Base-by-base conservation (phyloP, 179 eudicot genomes). In the Silene coronaria region DNA sequence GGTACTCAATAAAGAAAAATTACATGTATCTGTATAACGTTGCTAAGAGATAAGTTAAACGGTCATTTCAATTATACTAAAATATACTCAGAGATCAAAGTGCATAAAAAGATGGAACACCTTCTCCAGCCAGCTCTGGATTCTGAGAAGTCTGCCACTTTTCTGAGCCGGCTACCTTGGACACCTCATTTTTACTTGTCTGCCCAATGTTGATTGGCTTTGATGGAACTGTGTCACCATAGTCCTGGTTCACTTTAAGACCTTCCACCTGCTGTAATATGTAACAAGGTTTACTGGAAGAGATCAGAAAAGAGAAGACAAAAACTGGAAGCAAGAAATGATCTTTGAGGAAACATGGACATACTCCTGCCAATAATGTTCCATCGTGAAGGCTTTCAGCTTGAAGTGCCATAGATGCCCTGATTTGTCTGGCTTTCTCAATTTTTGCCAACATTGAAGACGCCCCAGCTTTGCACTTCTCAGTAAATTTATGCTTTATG, bases 401-500 rank as follows among this genome's bases (percentile, higher is more conserved):
- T 81, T 92, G 84, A 79, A 80, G 81, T 30, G 84, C 97, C 92
- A 92, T 88, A 38, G 93, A 69, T 28, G 86, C 89, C 85, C 93
- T 89, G 62, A 78, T 78, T 75, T 89, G 84, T 81, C 88, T 88
- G 70, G 99, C 95, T 84, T 91, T 90, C 79, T 91, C 99, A 88
- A 91, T 84, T 85, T 89, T 95, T 10, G 91, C 87, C 64, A 88
- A 70, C 96, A 95, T 89, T 57, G 87, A 75, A n/a, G 88, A 88
- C 73, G 99, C 97, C 79, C 87, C 92, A 79, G 75, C 77, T 86
- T 91, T 92, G 89, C 96, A 91, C 82, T 85, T 92, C 76, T 92
- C 99, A 59, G 91, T 91, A 80, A 95, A 92, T 87, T 95, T 95
- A 89, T 94, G 98, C 98, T 94, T 72, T 67, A 64, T 71, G 58